Base-by-base conservation (phyloP, 805 yeast species). In the Scheffersomyces stipitis region DNA sequence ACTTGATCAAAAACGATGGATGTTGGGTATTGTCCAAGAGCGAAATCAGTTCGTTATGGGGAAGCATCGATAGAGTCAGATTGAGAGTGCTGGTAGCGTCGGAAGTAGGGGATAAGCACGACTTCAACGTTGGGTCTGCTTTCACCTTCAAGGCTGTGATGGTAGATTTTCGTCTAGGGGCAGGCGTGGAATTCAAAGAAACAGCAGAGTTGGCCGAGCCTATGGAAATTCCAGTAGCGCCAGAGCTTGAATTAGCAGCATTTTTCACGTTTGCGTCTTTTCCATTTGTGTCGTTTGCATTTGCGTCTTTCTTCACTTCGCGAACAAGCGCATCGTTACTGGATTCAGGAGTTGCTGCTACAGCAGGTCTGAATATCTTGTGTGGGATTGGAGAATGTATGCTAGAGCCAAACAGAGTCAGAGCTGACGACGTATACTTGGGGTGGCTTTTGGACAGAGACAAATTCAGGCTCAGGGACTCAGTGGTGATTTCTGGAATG, bases 101-200 rank as follows among this genome's bases (percentile, higher is more conserved):
- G 4, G 24, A 12, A 7, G 29, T 4, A 6, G 38, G 34, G 10
- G 38, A 30, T 7, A 36, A 30, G 15, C 39, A 36, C 15, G 39
- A 36, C 16, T 36, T 36, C 18, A 36, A 23, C 12, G 31, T 13
- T 4, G 28, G 39, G 17, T 36, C 39, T 7, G 23, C 34, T n/a
- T 31, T 30, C 22, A 36, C 39, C 9, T 30, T 30, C 15, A 36
- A 16, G 6, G 28, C 8, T 3, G 39, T 30, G 18, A 26, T 10
- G 10, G 10, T 10, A 7, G 24, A 20, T 7, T 7, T 7, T 20
- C 10, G 7, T 20, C 24, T 20, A 20, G 24, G 24, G 9, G 9
- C 10, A 10, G 24, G 9, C 10, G 24, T 20, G 24, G 24, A 20
- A 20, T 7, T 7, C 10, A 10, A 20, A 7, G 10, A 7, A 20